Evolutionary conservation across 2,329 filamentous ascomycete species (phyloP), one percentile per base, ranked within the genome.

Genomic region (Cercospora sesami): DNA sequence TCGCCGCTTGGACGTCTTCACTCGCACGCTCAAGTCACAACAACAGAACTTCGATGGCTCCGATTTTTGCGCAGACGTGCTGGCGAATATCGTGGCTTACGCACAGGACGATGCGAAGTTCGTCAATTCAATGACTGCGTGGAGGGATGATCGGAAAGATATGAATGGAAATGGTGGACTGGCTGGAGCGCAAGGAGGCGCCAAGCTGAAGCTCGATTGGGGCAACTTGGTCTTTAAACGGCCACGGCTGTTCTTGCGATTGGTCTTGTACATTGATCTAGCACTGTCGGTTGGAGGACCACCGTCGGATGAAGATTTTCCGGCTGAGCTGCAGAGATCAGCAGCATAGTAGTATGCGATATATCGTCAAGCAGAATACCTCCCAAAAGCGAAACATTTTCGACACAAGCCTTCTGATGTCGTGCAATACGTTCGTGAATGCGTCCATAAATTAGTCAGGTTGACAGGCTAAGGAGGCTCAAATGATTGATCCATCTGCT

Each of bases 11-110:
- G 71, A 72, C 58, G 70, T 71, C 18, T 73, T 73, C 61, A 72
- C 68, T 4, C 61, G 68, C 51, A 72, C 68, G 2, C 57, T 73
- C 8, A 68, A 69, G 28, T 68, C 60, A n/a, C 70, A 72, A 33
- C 71, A 71, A 53, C 69, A 72, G 59, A 68, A 65, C 30, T 73
- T 72, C 48, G 68, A 73, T 33, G 71, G 71, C 3, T 69, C 70
- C 10, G 70, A 72, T 53, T 73, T 73, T 33, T 73, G 70, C 23
- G 67, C 71, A 16, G 70, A 73, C 31, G 64, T 70, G 2, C 42
- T 72, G 10, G 66, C 65, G 26, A 73, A 73, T n/a, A 66, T 73
- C 42, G 68, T 72, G 57, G 70, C 67, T 16, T 70, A 70, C 55
- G 71, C 71, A 4, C 69, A 71, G 26, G 71, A 71, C 28, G 70